Evolutionary conservation across 2,329 filamentous ascomycete genomes (phyloP).

Genomic region (Incumbomyces lentus): DNA sequence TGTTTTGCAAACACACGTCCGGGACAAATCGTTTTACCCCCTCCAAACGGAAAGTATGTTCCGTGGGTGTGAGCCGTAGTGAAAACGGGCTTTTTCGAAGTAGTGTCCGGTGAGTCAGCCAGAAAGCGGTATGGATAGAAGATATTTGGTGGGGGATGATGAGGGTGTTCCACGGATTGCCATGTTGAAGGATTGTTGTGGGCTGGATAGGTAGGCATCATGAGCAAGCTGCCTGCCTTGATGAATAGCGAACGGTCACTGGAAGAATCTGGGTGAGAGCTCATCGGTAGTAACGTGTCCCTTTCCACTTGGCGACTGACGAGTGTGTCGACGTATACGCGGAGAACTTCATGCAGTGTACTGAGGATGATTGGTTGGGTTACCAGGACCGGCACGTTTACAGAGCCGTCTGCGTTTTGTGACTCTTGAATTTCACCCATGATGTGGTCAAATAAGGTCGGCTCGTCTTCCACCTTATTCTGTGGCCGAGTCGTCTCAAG

Average conservation of each 20-base stretch:
- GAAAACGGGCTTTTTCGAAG: slow-evolving; percentile 8
- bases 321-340: slow-evolving; percentile 29
- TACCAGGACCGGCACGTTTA: slow-evolving; percentile 30
- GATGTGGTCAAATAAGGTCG: slow-evolving; percentile 13
- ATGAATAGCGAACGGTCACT: neutral
- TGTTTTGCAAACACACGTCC: slow-evolving; percentile 33
- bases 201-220: slow-evolving; percentile 11
- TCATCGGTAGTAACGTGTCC: slow-evolving; percentile 10
- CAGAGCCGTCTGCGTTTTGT: slow-evolving; percentile 26
- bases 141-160: slow-evolving; percentile 8
- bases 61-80: slow-evolving; percentile 13
- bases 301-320: slow-evolving; percentile 10
- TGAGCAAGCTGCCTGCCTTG: slow-evolving; percentile 10
- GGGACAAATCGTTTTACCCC: slow-evolving; percentile 29
- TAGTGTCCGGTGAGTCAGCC: slow-evolving; percentile 6
- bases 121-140: slow-evolving; percentile 19
- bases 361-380: slow-evolving; percentile 32
- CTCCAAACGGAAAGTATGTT: slow-evolving; percentile 26
- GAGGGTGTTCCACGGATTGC: slow-evolving; percentile 3
- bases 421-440: slow-evolving; percentile 31
- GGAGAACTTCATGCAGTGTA: slow-evolving; percentile 32
- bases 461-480: slow-evolving; percentile 25
- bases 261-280: neutral
- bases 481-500: slow-evolving; percentile 26
- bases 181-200: slow-evolving; percentile 15